A percentile compares a stretch with the other conserved stretches of the same genome.
Conservation (phyloP, 768 basidiomycete species). For the Rhizopogon salebrosus region DNA sequence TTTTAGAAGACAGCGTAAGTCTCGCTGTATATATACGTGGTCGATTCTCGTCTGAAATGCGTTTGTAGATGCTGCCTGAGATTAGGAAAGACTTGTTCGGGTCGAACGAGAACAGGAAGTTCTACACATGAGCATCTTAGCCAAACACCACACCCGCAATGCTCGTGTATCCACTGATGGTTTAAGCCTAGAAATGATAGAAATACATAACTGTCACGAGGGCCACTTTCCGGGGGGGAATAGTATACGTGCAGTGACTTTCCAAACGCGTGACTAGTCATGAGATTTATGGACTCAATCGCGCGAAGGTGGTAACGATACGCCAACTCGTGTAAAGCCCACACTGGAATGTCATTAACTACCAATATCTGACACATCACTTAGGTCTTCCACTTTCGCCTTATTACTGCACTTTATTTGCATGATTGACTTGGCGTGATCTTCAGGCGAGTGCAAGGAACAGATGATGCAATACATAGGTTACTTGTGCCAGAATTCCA, state of each 20-base stretch:
- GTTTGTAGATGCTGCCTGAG: constrained; percentile 86
- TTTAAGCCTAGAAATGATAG: not conserved
- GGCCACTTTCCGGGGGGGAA: too few species aligned
- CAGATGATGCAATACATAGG: constrained; percentile 78
- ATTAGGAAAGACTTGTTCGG: constrained; percentile 89
- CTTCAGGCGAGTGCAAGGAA: constrained; percentile 79
- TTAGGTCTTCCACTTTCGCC: too few species aligned
- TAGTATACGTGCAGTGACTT: too few species aligned
- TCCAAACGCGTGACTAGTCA: too few species aligned
- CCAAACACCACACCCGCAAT: not conserved
- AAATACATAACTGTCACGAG: not conserved
- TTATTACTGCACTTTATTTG: not conserved
- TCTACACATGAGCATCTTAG: too few species aligned
- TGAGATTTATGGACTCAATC: too few species aligned
- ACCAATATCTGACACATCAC: too few species aligned
- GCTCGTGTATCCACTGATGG: too few species aligned
- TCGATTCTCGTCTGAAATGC: not conserved
- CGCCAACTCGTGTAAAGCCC: too few species aligned
- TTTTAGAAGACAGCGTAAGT: constrained; percentile 85
- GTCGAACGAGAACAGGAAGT: constrained; percentile 86
- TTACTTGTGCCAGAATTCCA: constrained; percentile 69
- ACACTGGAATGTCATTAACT: too few species aligned
- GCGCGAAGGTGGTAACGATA: too few species aligned
- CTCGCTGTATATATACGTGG: not conserved
- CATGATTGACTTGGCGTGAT: not conserved